Base-by-base conservation (phyloP, 306 rosid genomes). In the Quillaja saponaria region DNA sequence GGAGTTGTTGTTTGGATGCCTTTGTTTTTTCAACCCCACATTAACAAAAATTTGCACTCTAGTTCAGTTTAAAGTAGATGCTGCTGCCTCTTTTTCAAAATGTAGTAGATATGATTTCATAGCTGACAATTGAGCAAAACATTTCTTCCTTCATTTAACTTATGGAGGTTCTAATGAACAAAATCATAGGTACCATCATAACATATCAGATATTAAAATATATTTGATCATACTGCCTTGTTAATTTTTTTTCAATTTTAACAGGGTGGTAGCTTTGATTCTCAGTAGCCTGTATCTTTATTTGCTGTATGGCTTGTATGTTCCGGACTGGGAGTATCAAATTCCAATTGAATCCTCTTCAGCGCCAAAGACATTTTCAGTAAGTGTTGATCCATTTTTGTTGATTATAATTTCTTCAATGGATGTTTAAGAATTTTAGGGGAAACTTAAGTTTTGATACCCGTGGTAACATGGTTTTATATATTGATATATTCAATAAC, bases 251-350 rank as follows among this genome's bases (percentile, higher is more conserved):
- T 59, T 55, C 44, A 20, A 19, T 19, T 69, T 48, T 58, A 45
- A 49, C 90, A 94, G 99, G 86, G 58, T 50, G 6, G 77, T 71
- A 66, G 83, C 85, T 63, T 70, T 66, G 74, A 39, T 78, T 72
- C 78, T 94, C 20, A 81, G 77, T n/a, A 38, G 75, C 47, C 1
- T 90, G 6, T 87, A 89, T 71, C 80, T 89, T 58, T 70, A 28
- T 55, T 62, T 89, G 72, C 61, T 76, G 40, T 89, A 86, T 58
- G 91, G 96, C 62, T 33, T 89, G 64, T 76, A 87, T 21, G 96
- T 94, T 74, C 95, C 96, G 49, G 91, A 90, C 77, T 94, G 99
- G 99, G 84, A 78, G 79, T 94, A 82, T 78, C 95, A 66, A 55
- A 67, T 87, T 78, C 78, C 85, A 55, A 55, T 42, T 10, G 81